Conservation (phyloP, 2,329 filamentous ascomycete species). For the Nigrograna mackinnonii region DNA sequence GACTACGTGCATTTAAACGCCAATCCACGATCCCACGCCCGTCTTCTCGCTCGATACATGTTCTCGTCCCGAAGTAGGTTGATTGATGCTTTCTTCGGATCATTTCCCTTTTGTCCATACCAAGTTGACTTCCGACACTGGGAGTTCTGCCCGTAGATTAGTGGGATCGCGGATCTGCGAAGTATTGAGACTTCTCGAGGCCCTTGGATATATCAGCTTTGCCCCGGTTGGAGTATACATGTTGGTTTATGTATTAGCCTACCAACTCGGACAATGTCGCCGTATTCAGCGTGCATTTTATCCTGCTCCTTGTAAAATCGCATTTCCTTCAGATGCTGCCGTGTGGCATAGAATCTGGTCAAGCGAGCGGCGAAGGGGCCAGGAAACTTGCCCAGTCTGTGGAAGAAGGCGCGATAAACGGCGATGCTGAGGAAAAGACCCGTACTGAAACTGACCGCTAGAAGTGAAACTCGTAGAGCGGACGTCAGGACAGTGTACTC, state of each 20-base stretch:
- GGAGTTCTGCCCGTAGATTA: background rate
- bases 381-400: constrained; percentile 6
- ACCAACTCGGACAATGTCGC: constrained; percentile 25
- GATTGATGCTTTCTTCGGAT: background rate
- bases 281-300: constrained; percentile 21
- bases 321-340: constrained; percentile 10
- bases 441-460: background rate
- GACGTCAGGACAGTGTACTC: too few relatives aligned
- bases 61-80: constrained; percentile 3
- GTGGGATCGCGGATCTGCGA: background rate
- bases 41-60: constrained; percentile 1
- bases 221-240: background rate
- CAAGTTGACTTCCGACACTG: background rate
- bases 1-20: constrained; percentile 3
- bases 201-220: background rate
- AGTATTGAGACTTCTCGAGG: constrained; percentile 7
- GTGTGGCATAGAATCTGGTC: constrained; percentile 11
- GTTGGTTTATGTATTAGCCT: background rate
- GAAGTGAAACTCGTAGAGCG: too few relatives aligned
- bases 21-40: constrained; percentile 10
- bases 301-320: constrained; percentile 19
- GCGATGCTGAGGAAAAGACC: constrained; percentile 5
- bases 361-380: constrained; percentile 8
- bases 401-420: constrained; percentile 8
- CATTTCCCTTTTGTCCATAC: background rate